Conservation (phyloP, 331 rosid species). For the Erythrophleum ivorense region DNA sequence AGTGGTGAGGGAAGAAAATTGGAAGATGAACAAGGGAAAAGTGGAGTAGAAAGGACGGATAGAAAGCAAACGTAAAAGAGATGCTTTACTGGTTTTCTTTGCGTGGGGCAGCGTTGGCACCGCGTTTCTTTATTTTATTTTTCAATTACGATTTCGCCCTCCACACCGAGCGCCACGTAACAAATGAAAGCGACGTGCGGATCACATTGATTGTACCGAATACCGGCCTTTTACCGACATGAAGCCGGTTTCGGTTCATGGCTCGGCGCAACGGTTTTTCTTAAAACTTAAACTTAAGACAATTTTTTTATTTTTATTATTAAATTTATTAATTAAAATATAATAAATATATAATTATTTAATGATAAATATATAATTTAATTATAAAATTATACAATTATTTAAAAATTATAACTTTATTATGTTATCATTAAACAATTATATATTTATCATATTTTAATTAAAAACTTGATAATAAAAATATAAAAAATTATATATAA, state of each 20-base stretch:
- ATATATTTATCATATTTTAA: no score
- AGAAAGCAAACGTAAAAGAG: not conserved
- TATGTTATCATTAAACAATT: no score
- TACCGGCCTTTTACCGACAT: slow-evolving; percentile 50
- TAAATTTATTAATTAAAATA: no score
- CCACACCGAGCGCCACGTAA: slow-evolving; percentile 34
- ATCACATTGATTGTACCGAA: slow-evolving; percentile 33
- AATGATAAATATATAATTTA: no score
- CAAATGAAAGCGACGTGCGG: slow-evolving; percentile 34
- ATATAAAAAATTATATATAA: no score
- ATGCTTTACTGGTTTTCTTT: not conserved
- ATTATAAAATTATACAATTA: no score
- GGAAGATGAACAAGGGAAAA: not conserved
- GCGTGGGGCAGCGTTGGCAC: not conserved
- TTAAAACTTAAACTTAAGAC: not conserved
- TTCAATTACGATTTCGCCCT: not conserved
- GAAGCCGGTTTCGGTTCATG: slow-evolving; percentile 24
- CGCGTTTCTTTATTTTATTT: not conserved
- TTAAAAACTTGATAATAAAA: no score
- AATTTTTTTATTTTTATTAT: no score
- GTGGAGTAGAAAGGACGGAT: not conserved
- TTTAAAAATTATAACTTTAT: no score
- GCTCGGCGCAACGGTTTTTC: slow-evolving; percentile 20
- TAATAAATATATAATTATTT: no score
- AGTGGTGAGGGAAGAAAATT: not conserved